These are phyloP conservation scores for Fragaria vesca DNA, from an alignment of 306 rosid genomes.

Conservation along the genomic window DNA sequence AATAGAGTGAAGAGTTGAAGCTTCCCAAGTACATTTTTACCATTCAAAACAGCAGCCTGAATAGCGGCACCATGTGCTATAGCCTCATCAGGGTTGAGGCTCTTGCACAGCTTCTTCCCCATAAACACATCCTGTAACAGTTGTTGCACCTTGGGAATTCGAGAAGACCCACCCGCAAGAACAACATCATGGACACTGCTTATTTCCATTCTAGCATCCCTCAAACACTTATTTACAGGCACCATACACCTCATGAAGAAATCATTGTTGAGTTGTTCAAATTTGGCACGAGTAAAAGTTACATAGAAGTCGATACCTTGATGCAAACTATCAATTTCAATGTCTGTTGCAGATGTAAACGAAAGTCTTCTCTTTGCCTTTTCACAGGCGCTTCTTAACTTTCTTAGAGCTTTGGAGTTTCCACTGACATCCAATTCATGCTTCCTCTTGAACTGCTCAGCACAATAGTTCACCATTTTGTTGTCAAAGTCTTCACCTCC, in stretches of 20 bases:
- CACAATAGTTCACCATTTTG: constrained; percentile 9
- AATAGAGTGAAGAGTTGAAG: constrained; percentile 5
- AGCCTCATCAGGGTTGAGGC: constrained; percentile 10
- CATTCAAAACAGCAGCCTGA: constrained; percentile 10
- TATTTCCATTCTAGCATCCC: constrained; percentile 8
- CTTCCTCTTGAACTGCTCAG: neutral
- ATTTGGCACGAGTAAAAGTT: constrained; percentile 6
- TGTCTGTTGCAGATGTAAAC: neutral
- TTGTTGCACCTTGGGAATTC: constrained; percentile 14
- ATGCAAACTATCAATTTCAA: constrained; percentile 10
- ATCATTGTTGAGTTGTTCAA: constrained; percentile 4
- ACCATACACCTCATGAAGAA: constrained; percentile 6
- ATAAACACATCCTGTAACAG: neutral
- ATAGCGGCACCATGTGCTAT: neutral
- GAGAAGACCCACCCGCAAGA: constrained; percentile 15
- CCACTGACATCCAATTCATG: neutral
- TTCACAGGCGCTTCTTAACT: neutral
- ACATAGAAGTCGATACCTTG: neutral
- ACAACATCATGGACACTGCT: constrained; percentile 6
- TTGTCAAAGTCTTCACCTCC: constrained; percentile 15
- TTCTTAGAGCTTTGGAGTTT: constrained; percentile 11
- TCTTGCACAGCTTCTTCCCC: constrained; percentile 9
- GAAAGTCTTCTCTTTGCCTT: constrained; percentile 12
- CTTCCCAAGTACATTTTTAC: neutral
- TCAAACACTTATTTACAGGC: constrained; percentile 4